Evolutionary conservation across 2,329 filamentous ascomycete genomes (phyloP), one percentile per base, ranked within the genome.

Genomic region (Fusarium domesticum): DNA sequence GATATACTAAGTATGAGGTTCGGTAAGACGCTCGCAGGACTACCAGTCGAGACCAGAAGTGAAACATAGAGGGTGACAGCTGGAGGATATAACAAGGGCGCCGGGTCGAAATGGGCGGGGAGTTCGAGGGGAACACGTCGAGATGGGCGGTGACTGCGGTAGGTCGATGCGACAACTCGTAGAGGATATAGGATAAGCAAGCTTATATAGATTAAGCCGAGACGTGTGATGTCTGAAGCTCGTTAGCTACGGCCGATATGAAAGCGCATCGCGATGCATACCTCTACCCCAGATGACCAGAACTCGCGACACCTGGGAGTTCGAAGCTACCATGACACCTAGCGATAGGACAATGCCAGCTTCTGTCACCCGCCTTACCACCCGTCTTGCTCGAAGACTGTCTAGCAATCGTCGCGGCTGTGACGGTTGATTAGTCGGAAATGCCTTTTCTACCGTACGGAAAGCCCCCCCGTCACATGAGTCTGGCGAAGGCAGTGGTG

Each of bases 21-120:
- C 2, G 87, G 84, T 6, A 95, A 69, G 16, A 96, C 64, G 11
- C 83, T 73, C 14, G 75, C 73, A 3, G 78, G 73, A 35, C 80
- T 81, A 37, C 78, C 76, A 39, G 76, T 73, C 6, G 83, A 80
- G 33, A 96, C 74, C 8, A 91, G 83, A 5, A 93, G 71, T 2
- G 90, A 83, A 19, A 93, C 85, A 35, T 91, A 75, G 14, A 91
- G 69, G 1, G 91, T 89, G 20, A 96, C 75, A 3, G 84, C 68
- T 6, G 85, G 78, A 15, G 92, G 92, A 63, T 96, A 97, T 45
- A 96, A 68, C n/a, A 96, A 75, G 10, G 91, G 89, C 6, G 92
- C 92, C 3, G 90, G 91, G 61, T 97, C 92, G 66, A 96, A 95
- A n/a, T 80, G 76, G 4, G 81, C 71, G 1, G 90, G 89, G 30